Conservation (phyloP, 352 stramenopile genomes). For the Elongisporangium undulatum region DNA sequence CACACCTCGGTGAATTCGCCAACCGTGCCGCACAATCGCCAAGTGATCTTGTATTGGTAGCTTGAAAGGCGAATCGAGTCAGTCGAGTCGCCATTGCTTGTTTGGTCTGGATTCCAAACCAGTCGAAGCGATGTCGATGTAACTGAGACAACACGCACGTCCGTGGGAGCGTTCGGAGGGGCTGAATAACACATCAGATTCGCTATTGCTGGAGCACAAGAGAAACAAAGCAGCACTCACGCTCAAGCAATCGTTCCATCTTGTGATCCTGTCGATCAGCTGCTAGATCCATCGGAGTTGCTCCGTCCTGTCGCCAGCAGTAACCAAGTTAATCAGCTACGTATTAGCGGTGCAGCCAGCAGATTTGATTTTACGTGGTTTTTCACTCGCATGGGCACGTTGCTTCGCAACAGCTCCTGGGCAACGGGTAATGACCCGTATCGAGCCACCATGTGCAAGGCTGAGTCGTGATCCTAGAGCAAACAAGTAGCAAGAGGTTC, state of each 20-base stretch:
- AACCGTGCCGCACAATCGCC: conserved; percentile 17
- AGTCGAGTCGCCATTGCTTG: not conserved
- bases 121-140: conserved; percentile 25
- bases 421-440: conserved; percentile 30
- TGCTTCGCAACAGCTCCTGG: conserved; percentile 32
- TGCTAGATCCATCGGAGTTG: conserved; percentile 40
- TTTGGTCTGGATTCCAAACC: conserved; percentile 14
- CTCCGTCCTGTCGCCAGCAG: conserved; percentile 16
- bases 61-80: conserved; percentile 7
- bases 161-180: conserved; percentile 21
- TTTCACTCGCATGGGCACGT: conserved; percentile 19
- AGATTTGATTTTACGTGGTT: conserved; percentile 19
- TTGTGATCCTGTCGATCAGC: conserved; percentile 25
- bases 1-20: conserved; percentile 20
- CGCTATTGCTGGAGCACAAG: not conserved
- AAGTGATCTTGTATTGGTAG: conserved; percentile 39
- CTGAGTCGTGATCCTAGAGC: conserved; percentile 23
- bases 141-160: conserved; percentile 10
- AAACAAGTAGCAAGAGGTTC: not conserved
- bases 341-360: not conserved
- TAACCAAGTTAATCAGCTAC: not conserved
- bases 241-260: conserved; percentile 40
- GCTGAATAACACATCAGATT: conserved; percentile 11
- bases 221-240: conserved; percentile 9
- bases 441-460: conserved; percentile 41